Base-by-base conservation (phyloP, 257 asterid genomes). In the Plantago elongata region DNA sequence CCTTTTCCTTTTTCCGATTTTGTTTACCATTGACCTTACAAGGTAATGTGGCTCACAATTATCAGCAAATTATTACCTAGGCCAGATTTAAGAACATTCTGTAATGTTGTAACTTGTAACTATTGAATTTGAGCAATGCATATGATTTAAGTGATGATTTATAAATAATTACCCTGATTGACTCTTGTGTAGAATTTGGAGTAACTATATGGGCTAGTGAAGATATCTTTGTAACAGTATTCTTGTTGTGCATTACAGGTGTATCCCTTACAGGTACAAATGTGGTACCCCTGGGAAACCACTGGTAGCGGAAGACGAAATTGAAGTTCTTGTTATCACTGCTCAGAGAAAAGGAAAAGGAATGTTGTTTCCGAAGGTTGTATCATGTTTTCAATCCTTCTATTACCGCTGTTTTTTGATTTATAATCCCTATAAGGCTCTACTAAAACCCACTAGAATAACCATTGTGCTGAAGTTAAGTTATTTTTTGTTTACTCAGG, bases 281-380 rank as follows among this genome's bases (percentile, higher is more conserved):
- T 65, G 63, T 7, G 66, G 66, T 7, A 67, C 54, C 13, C 42
- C 18, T 30, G 77, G 75, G 48, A 13, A 69, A 34, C 57, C 78
- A 5, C 13, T 9, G 14, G 75, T 51, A 55, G 83, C 77, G 6
- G 97, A 83, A 70, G 95, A 90, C n/a, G 85, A 78, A 17, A 71
- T 87, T 13, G 97, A 90, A 75, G 96, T 90, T 57, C 92, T 90
- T 29, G 90, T 84, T 11, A 83, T 90, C 55, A 79, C 85, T 58
- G 78, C 97, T 0, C 92, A 84, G 65, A 84, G 90, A 45, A 84
- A 87, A 69, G 95, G 88, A 67, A 90, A 90, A 72, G 95, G 97
- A 55, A 74, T 87, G 90, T 68, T 90, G 64, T 90, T 90, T 16
- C 97, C 97, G 0, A 90, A 87, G 97, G 97, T 89, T 78, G 5